These are phyloP conservation scores for Acmispon strigosus DNA, from an alignment of 306 rosid species.

Conservation along the genomic window DNA sequence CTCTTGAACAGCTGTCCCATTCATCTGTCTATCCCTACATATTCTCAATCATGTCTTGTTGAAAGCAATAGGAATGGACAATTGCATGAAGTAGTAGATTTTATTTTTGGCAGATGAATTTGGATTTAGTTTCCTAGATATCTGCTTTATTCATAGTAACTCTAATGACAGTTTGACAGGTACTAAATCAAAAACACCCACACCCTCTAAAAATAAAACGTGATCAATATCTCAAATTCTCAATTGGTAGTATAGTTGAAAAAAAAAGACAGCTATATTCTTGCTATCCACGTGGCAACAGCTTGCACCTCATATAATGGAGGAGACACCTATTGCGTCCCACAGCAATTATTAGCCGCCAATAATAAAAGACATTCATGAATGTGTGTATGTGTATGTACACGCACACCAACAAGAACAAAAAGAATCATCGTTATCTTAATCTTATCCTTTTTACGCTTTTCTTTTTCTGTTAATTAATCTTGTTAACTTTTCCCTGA, in stretches of 20 bases:
- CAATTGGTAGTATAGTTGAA: not conserved
- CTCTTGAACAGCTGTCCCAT: not conserved
- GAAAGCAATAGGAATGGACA: not conserved
- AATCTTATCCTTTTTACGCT: not conserved
- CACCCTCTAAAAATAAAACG: not conserved
- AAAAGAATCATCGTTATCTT: constrained; percentile 19
- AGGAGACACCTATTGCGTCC: constrained; percentile 4
- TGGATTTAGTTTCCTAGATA: not conserved
- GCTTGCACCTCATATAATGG: not conserved
- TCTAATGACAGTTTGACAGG: not conserved
- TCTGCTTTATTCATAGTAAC: not conserved
- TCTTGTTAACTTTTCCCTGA: not conserved
- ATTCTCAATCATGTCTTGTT: not conserved
- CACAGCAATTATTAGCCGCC: constrained; percentile 28
- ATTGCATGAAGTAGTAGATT: not conserved
- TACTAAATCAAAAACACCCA: not conserved
- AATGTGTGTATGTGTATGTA: not conserved
- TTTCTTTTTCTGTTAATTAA: not conserved
- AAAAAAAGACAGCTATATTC: not conserved
- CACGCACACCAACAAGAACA: not conserved
- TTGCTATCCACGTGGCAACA: constrained; percentile 30
- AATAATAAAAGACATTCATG: constrained; percentile 4
- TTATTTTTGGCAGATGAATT: not conserved
- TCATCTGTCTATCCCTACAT: not conserved
- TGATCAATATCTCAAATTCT: not conserved